These are phyloP conservation scores for Irpex sp. DNA, from an alignment of 1,284 basidiomycete genomes.

Conservation along the genomic window DNA sequence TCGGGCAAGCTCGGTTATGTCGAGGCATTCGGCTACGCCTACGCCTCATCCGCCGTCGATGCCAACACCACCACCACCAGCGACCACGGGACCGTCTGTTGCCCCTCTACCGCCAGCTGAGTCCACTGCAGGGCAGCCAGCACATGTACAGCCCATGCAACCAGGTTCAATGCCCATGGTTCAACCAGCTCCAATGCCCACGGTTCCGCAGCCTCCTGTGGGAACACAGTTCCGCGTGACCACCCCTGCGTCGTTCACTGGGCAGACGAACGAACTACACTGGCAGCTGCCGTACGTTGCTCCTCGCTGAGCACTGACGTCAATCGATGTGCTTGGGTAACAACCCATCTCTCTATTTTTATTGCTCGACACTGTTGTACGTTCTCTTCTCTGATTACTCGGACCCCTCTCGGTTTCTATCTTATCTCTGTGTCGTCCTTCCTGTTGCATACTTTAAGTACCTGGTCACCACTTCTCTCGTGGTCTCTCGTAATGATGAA, in stretches of 20 bases:
- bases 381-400: background rate
- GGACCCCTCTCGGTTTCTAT: background rate
- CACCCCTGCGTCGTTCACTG: background rate
- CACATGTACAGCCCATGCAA: background rate
- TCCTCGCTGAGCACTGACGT: background rate
- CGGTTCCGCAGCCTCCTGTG: background rate
- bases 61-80: background rate
- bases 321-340: background rate
- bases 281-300: conserved; percentile 3
- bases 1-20: background rate
- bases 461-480: no score
- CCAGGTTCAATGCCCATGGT: background rate
- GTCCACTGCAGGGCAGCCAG: background rate
- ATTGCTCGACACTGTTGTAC: background rate
- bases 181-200: background rate
- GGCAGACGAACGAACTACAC: background rate
- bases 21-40: background rate
- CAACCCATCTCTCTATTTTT: background rate
- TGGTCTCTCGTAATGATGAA: no score
- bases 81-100: background rate
- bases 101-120: background rate
- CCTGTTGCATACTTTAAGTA: background rate
- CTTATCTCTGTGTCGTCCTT: background rate
- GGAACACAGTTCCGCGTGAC: background rate
- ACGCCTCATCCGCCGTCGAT: background rate